Evolutionary conservation across 1,284 basidiomycete species (phyloP), one percentile per base, ranked within the genome.

Genomic region (Cutaneotrichosporon cavernicola): DNA sequence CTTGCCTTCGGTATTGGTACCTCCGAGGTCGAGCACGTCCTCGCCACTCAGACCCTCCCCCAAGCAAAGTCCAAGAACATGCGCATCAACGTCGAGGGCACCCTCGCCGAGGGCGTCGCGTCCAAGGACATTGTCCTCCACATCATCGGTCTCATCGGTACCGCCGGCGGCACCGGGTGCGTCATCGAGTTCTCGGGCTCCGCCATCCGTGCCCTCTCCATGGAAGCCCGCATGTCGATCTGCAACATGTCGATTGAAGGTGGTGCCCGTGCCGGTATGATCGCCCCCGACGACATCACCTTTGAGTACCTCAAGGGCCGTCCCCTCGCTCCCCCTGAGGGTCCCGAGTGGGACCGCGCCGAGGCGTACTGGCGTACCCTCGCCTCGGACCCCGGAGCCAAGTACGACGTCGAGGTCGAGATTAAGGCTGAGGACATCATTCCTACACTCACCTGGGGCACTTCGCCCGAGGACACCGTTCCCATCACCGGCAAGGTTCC

Each of bases 171-270:
- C 56, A 97, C 91, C 7, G 95, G 93, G 13, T 87, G 85, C 72
- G 92, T 97, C 68, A 94, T 97, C 76, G 94, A 97, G 81, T 97
- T 90, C 75, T 89, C 92, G 58, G 94, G 94, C 9, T 90, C 90
- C 2, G 91, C 94, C 61, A 92, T 97, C 81, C 90, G 92, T 65
- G 86, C 85, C 16, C 90, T 97, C 76, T 92, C 90, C 74, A 95
- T 97, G 92, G 94, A 97, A 79, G 92, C 90, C 47, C 87, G 93
- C 58, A 97, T 97, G 93, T 94, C 91, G 72, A 92, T 93, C 71
- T 97, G 93, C 82, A 97, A 97, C 83, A 97, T 97, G 94, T 93
- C 91, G 68, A 97, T 97, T 78, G 94, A 97, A 81, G 95, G 88
- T 65, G 94, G 94, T 76, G 95, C 94, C 68, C 87, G 94, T 73